Conservation (phyloP, 2,329 filamentous ascomycete genomes). For the Leptographium flavum region DNA sequence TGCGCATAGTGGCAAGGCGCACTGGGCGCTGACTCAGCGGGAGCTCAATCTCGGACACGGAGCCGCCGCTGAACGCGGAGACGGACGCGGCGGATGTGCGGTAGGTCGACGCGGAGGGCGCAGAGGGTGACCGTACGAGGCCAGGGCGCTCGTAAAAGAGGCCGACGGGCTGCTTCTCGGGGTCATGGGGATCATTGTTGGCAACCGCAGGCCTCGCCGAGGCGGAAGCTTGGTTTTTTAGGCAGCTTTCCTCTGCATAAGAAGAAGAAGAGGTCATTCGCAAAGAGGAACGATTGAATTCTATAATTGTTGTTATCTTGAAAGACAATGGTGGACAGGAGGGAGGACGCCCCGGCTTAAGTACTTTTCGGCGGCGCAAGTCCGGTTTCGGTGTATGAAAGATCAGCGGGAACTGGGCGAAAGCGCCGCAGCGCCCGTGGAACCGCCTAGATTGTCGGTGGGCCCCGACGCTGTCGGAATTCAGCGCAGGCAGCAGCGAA, state of each 20-base stretch:
- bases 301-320: not conserved
- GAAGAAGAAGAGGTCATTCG: conserved; percentile 17
- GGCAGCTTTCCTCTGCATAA: conserved; percentile 26
- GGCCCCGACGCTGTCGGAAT: not conserved
- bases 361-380: not conserved
- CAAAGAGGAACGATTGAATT: not conserved
- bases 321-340: too few relatives aligned
- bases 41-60: conserved; percentile 2
- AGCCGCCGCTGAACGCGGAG: conserved; percentile 2
- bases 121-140: not conserved
- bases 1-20: not conserved
- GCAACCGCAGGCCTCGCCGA: not conserved
- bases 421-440: not conserved
- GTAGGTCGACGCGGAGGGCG: not conserved
- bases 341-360: not conserved
- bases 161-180: not conserved
- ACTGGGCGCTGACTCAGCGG: not conserved
- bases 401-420: too few relatives aligned
- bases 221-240: conserved; percentile 17
- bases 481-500: not conserved
- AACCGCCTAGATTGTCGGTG: too few relatives aligned
- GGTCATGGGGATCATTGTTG: not conserved
- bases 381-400: not conserved
- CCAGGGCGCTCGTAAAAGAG: not conserved
- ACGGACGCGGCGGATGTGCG: not conserved